Conservation (phyloP, 2,329 filamentous ascomycete species). For the Emergomyces pasteurianus region DNA sequence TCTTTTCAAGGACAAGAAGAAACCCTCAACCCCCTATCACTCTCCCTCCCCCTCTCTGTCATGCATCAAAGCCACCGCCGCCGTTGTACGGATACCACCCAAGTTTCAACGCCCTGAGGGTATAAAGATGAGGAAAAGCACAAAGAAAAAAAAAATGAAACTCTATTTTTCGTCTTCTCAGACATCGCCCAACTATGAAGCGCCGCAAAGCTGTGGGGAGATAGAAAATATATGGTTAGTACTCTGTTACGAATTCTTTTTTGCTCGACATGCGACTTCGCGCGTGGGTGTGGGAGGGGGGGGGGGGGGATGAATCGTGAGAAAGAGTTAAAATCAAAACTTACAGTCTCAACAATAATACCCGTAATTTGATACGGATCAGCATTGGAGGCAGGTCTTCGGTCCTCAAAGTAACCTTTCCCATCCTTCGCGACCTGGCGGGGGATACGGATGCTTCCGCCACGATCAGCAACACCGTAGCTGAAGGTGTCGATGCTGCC, state of each 20-base stretch:
- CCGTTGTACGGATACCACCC: not conserved
- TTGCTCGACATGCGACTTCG: not conserved
- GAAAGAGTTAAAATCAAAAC: slow-evolving; percentile 12
- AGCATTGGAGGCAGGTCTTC: slow-evolving; percentile 71
- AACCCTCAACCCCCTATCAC: no score
- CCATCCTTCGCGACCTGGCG: slow-evolving; percentile 73
- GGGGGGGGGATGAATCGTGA: no score
- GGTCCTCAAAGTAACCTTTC: slow-evolving; percentile 89
- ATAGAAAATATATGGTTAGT: slow-evolving; percentile 6
- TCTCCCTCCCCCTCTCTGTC: no score
- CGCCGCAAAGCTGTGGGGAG: slow-evolving; percentile 26
- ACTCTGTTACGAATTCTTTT: no score
- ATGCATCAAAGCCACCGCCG: not conserved
- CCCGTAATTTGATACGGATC: slow-evolving; percentile 77
- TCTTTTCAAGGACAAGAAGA: no score
- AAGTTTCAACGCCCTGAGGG: slow-evolving; percentile 23
- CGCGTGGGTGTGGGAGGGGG: no score
- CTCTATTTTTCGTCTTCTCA: not conserved
- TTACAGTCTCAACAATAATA: slow-evolving; percentile 62
- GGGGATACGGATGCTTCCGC: slow-evolving; percentile 85
- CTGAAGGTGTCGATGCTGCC: slow-evolving; percentile 86
- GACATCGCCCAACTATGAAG: slow-evolving; percentile 20
- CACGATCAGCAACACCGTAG: slow-evolving; percentile 92
- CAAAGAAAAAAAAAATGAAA: slow-evolving; percentile 18
- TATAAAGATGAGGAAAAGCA: slow-evolving; percentile 21